A percentile compares a stretch with the other conserved stretches of the same genome.
Conservation (phyloP, 345 rosid genomes). For the Melaleuca alternifolia region DNA sequence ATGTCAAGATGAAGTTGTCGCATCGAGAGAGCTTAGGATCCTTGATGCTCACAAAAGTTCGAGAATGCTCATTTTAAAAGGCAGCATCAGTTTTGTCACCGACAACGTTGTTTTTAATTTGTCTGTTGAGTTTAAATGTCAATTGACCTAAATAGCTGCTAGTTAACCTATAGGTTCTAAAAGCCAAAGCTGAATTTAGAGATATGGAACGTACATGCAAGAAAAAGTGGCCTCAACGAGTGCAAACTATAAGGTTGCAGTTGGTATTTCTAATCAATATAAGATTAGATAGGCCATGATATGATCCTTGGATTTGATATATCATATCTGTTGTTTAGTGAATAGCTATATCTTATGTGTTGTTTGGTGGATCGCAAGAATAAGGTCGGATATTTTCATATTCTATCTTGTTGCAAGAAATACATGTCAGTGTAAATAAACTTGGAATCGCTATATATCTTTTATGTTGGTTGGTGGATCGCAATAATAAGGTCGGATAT, state of each 20-base stretch:
- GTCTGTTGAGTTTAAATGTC: not conserved
- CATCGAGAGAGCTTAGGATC: not conserved
- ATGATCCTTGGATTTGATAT: not conserved
- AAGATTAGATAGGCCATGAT: not conserved
- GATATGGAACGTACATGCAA: not conserved
- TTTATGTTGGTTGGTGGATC: not conserved
- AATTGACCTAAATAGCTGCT: too few relatives aligned
- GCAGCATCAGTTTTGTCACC: not conserved
- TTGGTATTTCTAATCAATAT: not conserved
- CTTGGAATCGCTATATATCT: too few relatives aligned
- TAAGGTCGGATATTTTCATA: accelerated
- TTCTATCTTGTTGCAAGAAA: not conserved
- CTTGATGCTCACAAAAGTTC: not conserved
- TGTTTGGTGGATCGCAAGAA: not conserved
- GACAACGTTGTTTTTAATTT: not conserved
- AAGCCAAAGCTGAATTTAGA: not conserved
- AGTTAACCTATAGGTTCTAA: not conserved
- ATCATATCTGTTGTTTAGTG: not conserved
- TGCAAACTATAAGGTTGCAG: not conserved
- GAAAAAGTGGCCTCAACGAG: not conserved
- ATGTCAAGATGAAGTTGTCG: not conserved
- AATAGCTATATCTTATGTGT: too few relatives aligned
- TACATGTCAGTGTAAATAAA: not conserved
- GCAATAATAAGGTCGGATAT: accelerated
- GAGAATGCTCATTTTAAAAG: not conserved